Base-by-base conservation (phyloP, 2,329 filamentous ascomycete species). In the Aspergillus melleus region DNA sequence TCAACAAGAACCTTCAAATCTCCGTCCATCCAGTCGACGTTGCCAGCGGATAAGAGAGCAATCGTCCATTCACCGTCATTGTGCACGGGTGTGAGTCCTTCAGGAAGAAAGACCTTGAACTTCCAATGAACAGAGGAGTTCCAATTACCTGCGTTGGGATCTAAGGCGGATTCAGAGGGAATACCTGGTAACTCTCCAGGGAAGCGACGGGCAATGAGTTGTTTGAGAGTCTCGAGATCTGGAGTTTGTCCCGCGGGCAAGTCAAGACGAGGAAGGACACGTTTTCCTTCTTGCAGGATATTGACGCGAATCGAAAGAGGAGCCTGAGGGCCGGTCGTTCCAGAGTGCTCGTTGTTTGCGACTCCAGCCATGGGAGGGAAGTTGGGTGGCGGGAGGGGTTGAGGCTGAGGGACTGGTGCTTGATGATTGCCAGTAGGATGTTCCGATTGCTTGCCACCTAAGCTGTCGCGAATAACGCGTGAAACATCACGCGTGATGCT, bases 11-110 rank as follows among this genome's bases (percentile, higher is more conserved):
- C 73, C 54, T 72, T 76, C 58, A 81, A 61, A 46, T 79, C 73
- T 4, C 73, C 73, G 60, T 80, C 79, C 77, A 81, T 79, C 79
- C 79, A 81, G 30, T 80, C 79, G 2, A 79, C 74, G 11, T 74
- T 76, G 19, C 74, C 73, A 11, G 75, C 75, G 4, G 76, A 74
- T 32, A 79, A 64, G n/a, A 80, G 68, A 4, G 78, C 76, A 59
- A 80, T 73, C 20, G 75, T 73, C 79, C 79, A 81, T 51, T 80
- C 77, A 42, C 74, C 73, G 54, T 80, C 76, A 49, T 68, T 76
- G 12, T 71, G 68, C 8, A 80, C 68, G 6, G 65, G 56, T 14
- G 72, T 63, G n/a, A 81, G 61, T 5, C 79, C 79, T 54, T 79
- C 72, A 1, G 79, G 74, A 1, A 80, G 67, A 73, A 73, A 79